Base-by-base conservation (phyloP, 2,329 filamentous ascomycete genomes). In the Aurifilum marmelostoma region DNA sequence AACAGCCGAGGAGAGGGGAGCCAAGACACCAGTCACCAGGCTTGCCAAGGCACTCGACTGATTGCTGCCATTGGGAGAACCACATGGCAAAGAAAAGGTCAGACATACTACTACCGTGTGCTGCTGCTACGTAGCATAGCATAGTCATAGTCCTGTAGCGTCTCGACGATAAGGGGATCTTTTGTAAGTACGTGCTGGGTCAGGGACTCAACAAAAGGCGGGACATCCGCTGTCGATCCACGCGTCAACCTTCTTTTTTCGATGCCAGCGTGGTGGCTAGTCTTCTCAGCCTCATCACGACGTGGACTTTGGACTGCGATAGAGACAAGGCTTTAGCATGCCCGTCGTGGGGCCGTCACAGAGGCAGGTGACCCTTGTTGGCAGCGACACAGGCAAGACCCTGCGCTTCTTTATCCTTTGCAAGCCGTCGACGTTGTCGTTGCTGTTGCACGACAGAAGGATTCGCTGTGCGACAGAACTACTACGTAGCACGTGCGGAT, bases 231-330 rank as follows among this genome's bases (percentile, higher is more conserved):
- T 34, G 32, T 41, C 16, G 66, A 68, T 70, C 68, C 52, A 52
- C 68, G 58, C 66, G 62, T 65, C 59, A 68, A 68, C 58, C 62
- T 64, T 70, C 68, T 70, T 39, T 63, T 61, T 64, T 39, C 56
- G 47, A 47, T 39, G 37, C 47, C 59, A 18, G 41, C 62, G 52
- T 47, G 62, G 54, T 50, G 39, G 59, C 47, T 34, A 24, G n/a
- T 37, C 24, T 47, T 54, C 39, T 66, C 47, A 47, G 32, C 62
- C 39, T 43, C 34, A 64, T 29, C 29, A 27, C 32, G 16, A 47
- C 43, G 43, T 47, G 43, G 61, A 29, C 47, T 47, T 52, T n/a
- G n/a, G 24, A 67, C 11, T 34, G 58, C 47, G 58, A 62, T 39
- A 29, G 50, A 21, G 43, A 18, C 2, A n/a, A 37, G 24, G 58